Evolutionary conservation across 2,329 filamentous ascomycete genomes (phyloP), one percentile per base, ranked within the genome.

Genomic region (Scedosporium minutisporum): DNA sequence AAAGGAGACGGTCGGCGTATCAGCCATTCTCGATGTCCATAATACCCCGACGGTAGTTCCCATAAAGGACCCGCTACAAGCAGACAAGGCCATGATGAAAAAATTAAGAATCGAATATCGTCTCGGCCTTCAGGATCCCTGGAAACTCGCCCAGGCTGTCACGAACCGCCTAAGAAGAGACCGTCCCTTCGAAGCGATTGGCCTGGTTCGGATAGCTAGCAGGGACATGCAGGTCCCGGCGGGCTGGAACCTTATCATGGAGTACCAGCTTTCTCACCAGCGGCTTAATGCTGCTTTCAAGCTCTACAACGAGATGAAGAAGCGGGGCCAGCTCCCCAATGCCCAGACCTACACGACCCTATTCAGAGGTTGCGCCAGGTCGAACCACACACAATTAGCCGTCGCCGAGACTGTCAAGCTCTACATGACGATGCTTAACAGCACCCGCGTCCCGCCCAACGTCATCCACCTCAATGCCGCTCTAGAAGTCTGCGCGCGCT

Each of bases 221-320:
- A 85, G 82, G 66, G 73, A 79, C 0, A 79, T 83, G 66, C 77
- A 86, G 63, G 86, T 88, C 66, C 78, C 84, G 3, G 92, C 96
- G 63, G 87, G 89, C 64, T 99, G 93, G 93, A 97, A 97, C 74
- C 84, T 90, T 70, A 74, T 96, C 55, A 87, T 99, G 63, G 82
- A 87, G 63, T 85, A 91, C 72, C 79, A 85, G 65, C 76, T 97
- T 72, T 75, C 81, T 51, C 78, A 85, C 25, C 78, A 83, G 51
- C 80, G 81, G 60, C 73, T 91, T 41, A 80, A 81, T 64, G 76
- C 79, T 21, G 93, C 90, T 18, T 75, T 96, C 63, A 92, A 89
- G 75, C 78, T 91, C n/a, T 97, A 87, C 77, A 96, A 97, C 73
- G 93, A 97, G 89, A 97, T 99, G 93, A 99, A 97, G 77, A 97